Base-by-base conservation (phyloP, 352 stramenopile species). In the Phytophthora agathidicida region DNA sequence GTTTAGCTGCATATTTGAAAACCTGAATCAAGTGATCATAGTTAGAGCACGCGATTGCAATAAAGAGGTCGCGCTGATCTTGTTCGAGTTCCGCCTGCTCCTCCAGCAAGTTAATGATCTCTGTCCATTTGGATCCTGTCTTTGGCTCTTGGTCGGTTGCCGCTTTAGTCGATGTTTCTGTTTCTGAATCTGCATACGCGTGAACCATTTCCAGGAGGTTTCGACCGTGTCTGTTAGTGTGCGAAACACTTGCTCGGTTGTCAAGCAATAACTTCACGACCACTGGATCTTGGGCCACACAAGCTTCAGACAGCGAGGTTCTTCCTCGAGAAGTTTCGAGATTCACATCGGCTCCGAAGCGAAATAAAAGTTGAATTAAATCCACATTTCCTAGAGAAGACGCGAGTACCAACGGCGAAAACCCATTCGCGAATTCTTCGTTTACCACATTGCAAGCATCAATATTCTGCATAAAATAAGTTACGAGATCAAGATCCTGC, bases 321-420 rank as follows among this genome's bases (percentile, higher is more conserved):
- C 85, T 71, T 0, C 85, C 82, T 0, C 85, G 71, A 6, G 83
- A 91, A 0, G 70, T 89, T 60, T 92, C 85, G 0, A 74, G 24
- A 43, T 93, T 92, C 2, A 91, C 80, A 39, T 91, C 74, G 0
- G 80, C 85, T n/a, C 83, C 83, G 23, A 77, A 83, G 0, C 80
- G 75, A 11, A 93, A 50, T 17, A 94, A 36, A 14, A 83, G 39
- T 46, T 91, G 82, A 13, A 77, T 45, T 7, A 89, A 44, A 10
- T 76, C 65, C 0, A 86, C n/a, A 26, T 80, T 65, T 0, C 68
- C 71, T 17, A 91, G 38, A 10, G 77, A 76, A 24, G 68, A 60
- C 1, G 81, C 80, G 4, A 88, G 65, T 7, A 65, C 47, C n/a
- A 94, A 38, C 7, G 85, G 77, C 2, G 77, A 73, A 54, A 89